Base-by-base conservation (phyloP, 2,329 filamentous ascomycete genomes). In the Aureobasidium mangrovei region DNA sequence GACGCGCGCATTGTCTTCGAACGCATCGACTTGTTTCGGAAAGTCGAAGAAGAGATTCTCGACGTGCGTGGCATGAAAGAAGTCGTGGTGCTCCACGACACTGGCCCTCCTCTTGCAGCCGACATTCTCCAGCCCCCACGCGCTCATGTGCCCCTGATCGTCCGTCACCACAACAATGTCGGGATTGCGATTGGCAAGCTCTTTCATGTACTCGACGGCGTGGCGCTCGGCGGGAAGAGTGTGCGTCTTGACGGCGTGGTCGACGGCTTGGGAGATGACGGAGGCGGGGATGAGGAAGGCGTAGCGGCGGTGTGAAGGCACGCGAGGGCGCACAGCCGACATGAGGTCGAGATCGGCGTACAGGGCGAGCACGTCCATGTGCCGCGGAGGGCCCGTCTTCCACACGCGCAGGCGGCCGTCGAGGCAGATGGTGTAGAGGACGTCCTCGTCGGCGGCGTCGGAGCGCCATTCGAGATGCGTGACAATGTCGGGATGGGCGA, bases 111-210 rank as follows among this genome's bases (percentile, higher is more conserved):
- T 74, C 64, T 84, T 88, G 62, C 81, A 83, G 35, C 86, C 85
- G 24, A 95, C 80, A 64, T 91, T 91, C 67, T 97, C 91, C 54
- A 98, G 72, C 0, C 89, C 91, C 88, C 91, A 96, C 0, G 88
- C 89, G 39, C 88, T 90, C 85, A 97, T 88, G 60, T 84, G 83
- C 1, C 91, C 91, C 45, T 78, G 75, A n/a, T 84, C 83, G 68
- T 97, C 89, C 45, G 95, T 75, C 7, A 91, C 83, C 27, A 97
- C 77, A 60, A 90, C 93, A 2, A 98, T 81, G 66, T 98, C 93
- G 0, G 91, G 88, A 54, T 80, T 86, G 51, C 85, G 84, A 58
- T 91, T 93, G 7, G 89, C 88, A 61, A 96, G 79, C 60, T 90
- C 86, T 41, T 95, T 85, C 4, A 97, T 74, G 65, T 95, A 88